Conservation (phyloP, 306 rosid genomes). For the Prunus mira region DNA sequence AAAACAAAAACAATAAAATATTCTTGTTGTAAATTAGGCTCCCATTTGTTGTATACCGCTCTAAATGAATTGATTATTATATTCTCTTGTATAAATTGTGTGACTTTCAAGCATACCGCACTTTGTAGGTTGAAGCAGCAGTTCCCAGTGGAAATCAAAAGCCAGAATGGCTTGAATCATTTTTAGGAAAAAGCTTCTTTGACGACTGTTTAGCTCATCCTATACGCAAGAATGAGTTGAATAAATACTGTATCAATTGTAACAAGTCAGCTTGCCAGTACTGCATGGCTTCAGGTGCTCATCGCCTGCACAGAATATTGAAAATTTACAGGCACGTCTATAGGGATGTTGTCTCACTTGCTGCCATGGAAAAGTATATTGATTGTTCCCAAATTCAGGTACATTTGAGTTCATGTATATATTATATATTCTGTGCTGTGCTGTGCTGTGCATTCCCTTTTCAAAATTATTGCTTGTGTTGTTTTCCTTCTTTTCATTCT, state of each 20-base stretch:
- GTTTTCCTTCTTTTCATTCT: not conserved
- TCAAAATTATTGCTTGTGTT: not conserved
- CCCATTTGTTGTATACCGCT: too few relatives aligned
- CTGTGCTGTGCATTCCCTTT: not conserved
- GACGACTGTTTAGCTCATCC: conserved; percentile 28
- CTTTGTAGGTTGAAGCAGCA: conserved; percentile 8
- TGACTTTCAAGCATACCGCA: too few relatives aligned
- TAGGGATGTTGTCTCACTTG: conserved; percentile 41
- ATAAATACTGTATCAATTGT: conserved; percentile 46
- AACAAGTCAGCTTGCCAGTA: conserved; percentile 33
- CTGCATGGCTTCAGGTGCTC: conserved; percentile 33
- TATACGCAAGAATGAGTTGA: conserved; percentile 24
- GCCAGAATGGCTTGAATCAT: conserved; percentile 42
- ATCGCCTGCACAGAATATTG: conserved; percentile 36
- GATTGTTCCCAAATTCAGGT: conserved; percentile 57
- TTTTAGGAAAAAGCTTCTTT: conserved; percentile 30
- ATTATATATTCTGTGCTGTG: not conserved
- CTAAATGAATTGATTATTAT: too few relatives aligned
- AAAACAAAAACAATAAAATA: too few relatives aligned
- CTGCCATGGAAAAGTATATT: conserved; percentile 35
- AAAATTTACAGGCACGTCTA: conserved; percentile 39
- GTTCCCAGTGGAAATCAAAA: not conserved
- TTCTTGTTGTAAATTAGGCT: too few relatives aligned
- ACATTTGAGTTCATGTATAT: not conserved
- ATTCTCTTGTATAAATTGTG: too few relatives aligned